A percentile compares a stretch with the other conserved stretches of the same genome.
Evolutionary conservation across 352 stramenopile species (phyloP).

Genomic region (Blastocystis sp.): DNA sequence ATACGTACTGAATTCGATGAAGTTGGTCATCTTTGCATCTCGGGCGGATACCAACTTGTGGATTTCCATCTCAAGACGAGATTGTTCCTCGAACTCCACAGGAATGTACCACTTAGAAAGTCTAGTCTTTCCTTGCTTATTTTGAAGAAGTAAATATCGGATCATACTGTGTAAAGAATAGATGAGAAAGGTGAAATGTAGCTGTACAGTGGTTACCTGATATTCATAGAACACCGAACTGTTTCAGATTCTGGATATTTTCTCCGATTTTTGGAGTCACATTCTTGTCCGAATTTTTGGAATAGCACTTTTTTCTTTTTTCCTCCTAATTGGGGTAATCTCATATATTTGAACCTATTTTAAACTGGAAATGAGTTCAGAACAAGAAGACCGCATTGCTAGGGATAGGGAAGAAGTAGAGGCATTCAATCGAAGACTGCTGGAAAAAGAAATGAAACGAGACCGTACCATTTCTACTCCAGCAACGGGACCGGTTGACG

Average conservation of each 20-base stretch:
- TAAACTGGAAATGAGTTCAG: neutral
- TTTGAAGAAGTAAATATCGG: constrained; percentile 95
- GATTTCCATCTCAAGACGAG: constrained; percentile 79
- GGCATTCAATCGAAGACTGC: constrained; percentile 74
- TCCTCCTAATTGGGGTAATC: neutral
- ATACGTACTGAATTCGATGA: constrained; percentile 93
- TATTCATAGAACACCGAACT: neutral
- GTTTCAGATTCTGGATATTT: neutral
- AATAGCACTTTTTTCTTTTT: neutral
- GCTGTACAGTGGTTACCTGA: constrained; percentile 7
- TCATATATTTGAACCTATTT: neutral
- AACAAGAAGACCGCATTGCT: constrained; percentile 61
- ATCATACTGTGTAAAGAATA: constrained; percentile 68
- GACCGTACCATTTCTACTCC: constrained; percentile 58
- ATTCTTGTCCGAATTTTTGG: neutral
- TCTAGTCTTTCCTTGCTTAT: constrained; percentile 94
- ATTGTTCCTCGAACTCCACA: constrained; percentile 71
- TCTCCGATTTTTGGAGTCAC: neutral
- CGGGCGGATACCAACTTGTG: constrained; percentile 78
- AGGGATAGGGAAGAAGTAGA: constrained; percentile 69
- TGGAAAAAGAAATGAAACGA: constrained; percentile 72
- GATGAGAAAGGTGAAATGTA: neutral
- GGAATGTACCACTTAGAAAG: constrained; percentile 95
- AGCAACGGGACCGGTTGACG: constrained; percentile 18
- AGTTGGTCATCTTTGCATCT: constrained; percentile 84